Conservation (phyloP, 1,284 basidiomycete species). For the Stygiomarasmius scandens region DNA sequence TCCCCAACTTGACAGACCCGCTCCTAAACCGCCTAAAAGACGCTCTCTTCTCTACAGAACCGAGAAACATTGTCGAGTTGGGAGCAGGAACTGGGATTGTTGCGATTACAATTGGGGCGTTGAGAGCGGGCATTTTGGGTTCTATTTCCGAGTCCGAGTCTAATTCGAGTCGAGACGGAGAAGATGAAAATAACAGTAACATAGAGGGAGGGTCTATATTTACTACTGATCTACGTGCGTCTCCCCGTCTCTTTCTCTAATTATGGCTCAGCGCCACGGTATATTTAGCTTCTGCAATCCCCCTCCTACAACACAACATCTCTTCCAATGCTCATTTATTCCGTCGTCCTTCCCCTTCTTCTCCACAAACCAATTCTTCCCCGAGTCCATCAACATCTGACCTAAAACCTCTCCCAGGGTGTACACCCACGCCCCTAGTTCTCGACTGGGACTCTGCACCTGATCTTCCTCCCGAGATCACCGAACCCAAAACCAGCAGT, state of each 20-base stretch:
- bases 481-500: no score
- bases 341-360: neutral
- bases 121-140: slow-evolving; percentile 39
- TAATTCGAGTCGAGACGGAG: neutral
- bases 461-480: slow-evolving; percentile 27
- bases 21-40: slow-evolving; percentile 28
- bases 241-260: neutral
- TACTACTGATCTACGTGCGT: slow-evolving; percentile 77
- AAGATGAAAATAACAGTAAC: slow-evolving; percentile 8
- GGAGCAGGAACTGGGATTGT: slow-evolving; percentile 87
- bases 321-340: slow-evolving; percentile 18
- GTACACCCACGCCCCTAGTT: slow-evolving; percentile 35
- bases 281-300: slow-evolving; percentile 72
- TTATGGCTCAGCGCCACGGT: neutral
- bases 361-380: slow-evolving; percentile 16
- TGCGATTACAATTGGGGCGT: slow-evolving; percentile 63
- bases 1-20: slow-evolving; percentile 21
- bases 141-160: neutral
- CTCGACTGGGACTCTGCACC: slow-evolving; percentile 79
- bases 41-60: slow-evolving; percentile 41
- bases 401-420: neutral
- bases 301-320: slow-evolving; percentile 76
- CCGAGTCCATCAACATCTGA: slow-evolving; percentile 23
- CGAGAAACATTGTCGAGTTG: slow-evolving; percentile 61
- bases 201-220: slow-evolving; percentile 54